Evolutionary conservation across 805 yeast species (phyloP).

Genomic region (Candida succiphila): DNA sequence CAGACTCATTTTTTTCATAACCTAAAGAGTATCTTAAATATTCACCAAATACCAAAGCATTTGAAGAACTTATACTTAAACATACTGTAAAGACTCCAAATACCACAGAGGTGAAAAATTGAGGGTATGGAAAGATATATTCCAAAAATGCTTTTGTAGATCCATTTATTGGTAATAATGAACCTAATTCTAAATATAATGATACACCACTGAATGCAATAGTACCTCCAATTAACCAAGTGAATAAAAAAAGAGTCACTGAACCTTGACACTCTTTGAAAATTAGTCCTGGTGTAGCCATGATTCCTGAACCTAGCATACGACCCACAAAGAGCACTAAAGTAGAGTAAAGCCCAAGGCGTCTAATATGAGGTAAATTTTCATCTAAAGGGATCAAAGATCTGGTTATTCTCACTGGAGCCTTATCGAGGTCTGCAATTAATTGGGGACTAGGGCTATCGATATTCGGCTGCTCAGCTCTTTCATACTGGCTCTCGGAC

Average conservation of each 20-base stretch:
- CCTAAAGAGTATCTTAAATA: constrained; percentile 32
- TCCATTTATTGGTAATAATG: constrained; percentile 59
- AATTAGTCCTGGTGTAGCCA: constrained; percentile 56
- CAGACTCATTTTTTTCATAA: constrained; percentile 21
- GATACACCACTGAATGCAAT: constrained; percentile 53
- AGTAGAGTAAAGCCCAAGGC: constrained; percentile 51
- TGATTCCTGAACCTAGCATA: constrained; percentile 62
- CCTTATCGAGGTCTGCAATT: neutral
- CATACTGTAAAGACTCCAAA: constrained; percentile 31
- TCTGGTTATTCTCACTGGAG: constrained; percentile 2
- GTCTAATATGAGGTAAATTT: constrained; percentile 7
- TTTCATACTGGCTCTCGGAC: too few relatives aligned
- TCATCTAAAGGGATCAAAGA: constrained; percentile 12
- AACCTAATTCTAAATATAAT: constrained; percentile 54
- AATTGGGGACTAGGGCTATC: too few relatives aligned
- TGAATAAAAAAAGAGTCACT: constrained; percentile 37
- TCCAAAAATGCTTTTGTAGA: constrained; percentile 62
- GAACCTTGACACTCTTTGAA: constrained; percentile 54
- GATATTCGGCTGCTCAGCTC: too few relatives aligned
- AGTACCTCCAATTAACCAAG: constrained; percentile 50
- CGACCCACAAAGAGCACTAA: constrained; percentile 50
- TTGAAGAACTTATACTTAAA: constrained; percentile 32
- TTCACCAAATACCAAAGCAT: constrained; percentile 39
- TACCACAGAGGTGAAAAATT: constrained; percentile 29
- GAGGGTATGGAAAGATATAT: constrained; percentile 46